Evolutionary conservation across 2,329 filamentous ascomycete species (phyloP).

Genomic region (Albophoma yamanashiensis): DNA sequence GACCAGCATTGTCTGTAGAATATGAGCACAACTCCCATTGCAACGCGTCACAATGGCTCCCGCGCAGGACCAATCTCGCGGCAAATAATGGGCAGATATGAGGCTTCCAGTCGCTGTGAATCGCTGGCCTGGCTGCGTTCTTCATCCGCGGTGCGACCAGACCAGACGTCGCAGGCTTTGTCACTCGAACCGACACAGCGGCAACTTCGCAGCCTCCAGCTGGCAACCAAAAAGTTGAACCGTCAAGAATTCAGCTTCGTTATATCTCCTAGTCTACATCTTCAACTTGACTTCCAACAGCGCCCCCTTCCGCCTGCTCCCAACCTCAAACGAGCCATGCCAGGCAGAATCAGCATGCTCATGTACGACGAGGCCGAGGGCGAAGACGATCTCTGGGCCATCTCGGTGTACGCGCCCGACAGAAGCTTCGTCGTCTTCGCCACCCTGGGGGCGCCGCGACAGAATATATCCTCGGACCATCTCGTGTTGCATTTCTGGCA

Average conservation of each 20-base stretch:
- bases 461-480: neutral
- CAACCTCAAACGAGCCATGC: neutral
- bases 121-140: neutral
- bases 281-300: neutral
- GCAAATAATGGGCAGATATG: neutral
- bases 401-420: neutral
- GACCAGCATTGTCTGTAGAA: neutral
- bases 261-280: neutral
- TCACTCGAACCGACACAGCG: neutral
- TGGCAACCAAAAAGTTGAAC: neutral
- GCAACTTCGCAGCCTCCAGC: neutral
- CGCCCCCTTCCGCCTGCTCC: too few relatives aligned
- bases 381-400: neutral
- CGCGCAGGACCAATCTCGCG: neutral
- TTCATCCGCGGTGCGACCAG: neutral
- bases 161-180: neutral
- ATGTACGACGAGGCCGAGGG: neutral
- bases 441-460: neutral
- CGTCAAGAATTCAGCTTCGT: neutral
- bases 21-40: neutral
- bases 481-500: neutral
- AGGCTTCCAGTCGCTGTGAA: neutral
- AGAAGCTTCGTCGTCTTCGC: neutral
- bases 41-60: neutral
- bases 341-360: neutral